These are phyloP conservation scores for Rutstroemia sp. DNA, from an alignment of 2,329 filamentous ascomycete species.

Conservation along the genomic window DNA sequence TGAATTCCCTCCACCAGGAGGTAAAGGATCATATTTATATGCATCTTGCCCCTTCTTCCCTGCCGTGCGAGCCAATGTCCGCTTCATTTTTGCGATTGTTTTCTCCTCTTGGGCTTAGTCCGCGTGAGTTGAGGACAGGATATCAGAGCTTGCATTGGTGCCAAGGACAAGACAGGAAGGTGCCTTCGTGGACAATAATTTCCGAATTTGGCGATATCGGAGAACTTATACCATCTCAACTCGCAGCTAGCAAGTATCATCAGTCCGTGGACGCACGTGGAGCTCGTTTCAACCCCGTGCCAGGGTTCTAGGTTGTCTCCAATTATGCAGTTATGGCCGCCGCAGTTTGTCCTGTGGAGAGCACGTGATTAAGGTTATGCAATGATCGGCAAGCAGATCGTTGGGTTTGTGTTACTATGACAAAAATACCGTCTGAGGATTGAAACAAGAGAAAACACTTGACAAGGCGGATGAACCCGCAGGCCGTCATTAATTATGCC, in stretches of 20 bases:
- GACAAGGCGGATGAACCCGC: no score
- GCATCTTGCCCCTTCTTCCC: neutral
- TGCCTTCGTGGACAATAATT: neutral
- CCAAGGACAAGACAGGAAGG: neutral
- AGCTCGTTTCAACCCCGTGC: neutral
- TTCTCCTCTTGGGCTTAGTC: neutral
- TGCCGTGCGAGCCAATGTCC: slow-evolving; percentile 8
- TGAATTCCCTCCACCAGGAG: neutral
- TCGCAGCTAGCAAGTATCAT: neutral
- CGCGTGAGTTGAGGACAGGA: neutral
- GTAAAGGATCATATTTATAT: slow-evolving; percentile 21
- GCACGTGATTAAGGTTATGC: neutral
- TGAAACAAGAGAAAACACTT: neutral
- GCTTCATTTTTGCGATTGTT: slow-evolving; percentile 11
- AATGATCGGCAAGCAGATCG: no score
- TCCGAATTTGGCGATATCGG: neutral
- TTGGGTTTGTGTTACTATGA: no score
- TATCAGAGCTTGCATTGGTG: neutral
- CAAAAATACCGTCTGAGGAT: no score
- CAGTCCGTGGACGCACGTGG: slow-evolving; percentile 1
- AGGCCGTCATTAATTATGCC: no score
- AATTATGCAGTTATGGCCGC: neutral
- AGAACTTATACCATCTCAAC: neutral
- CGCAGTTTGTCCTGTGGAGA: no score
- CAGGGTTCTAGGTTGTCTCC: neutral